Base-by-base conservation (phyloP, 2,329 filamentous ascomycete genomes). In the Aspergillus sp. region DNA sequence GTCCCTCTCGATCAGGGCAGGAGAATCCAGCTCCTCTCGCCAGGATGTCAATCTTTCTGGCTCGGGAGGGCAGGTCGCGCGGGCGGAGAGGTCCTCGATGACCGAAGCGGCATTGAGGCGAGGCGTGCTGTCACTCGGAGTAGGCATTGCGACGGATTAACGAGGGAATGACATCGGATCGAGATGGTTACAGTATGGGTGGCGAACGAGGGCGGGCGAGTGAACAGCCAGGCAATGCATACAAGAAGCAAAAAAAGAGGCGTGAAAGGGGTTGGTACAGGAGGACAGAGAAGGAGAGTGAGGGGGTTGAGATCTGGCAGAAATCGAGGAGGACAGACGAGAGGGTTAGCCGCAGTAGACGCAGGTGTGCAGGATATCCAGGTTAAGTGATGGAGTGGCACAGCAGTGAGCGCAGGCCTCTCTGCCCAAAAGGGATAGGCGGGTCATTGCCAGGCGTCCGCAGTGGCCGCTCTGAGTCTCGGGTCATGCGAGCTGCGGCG, bases 21-120 rank as follows among this genome's bases (percentile, higher is more conserved):
- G 61, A 37, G 64, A 58, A 27, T 72, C 72, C 12, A 68, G 65
- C 19, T 70, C 68, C 50, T 68, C 68, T 65, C 68, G 70, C 71
- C 72, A 72, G 56, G 63, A 55, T 15, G 71, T 57, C 50, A 68
- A 59, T 55, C 73, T 68, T 59, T 75, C 71, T 44, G 65, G 57
- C 56, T 83, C 80, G 41, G 80, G 80, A n/a, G 80, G 80, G 70
- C 80, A 82, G 60, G 78, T 79, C 51, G 76, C 70, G 67, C 74
- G 80, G 67, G 73, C 70, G 64, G 77, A 73, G 65, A 76, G 67
- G 61, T 73, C 72, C 67, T 75, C 76, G 70, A 70, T 73, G 73
- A 77, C 77, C 68, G 75, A 74, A 64, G 70, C 64, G 66, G 74
- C 72, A 66, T 72, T 72, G 66, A 77, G 70, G 52, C 67, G 68